These are phyloP conservation scores for Suillus brevipes DNA, from an alignment of 768 basidiomycete genomes.

Conservation along the genomic window DNA sequence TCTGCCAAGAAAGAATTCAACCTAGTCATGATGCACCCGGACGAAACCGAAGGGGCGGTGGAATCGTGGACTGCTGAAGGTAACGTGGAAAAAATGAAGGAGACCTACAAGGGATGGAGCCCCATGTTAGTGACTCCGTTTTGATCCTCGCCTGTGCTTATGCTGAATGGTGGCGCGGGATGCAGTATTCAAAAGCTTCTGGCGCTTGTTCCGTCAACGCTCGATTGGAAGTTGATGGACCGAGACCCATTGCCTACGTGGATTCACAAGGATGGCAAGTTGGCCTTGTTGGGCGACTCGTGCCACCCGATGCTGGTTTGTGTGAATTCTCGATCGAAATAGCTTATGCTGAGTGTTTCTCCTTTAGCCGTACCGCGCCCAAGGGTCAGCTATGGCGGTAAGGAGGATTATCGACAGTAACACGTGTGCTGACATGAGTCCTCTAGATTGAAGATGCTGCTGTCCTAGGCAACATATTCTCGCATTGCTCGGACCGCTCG, in stretches of 20 bases:
- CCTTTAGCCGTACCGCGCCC: conserved; percentile 50
- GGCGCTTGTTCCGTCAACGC: conserved; percentile 41
- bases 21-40: conserved; percentile 46
- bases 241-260: conserved; percentile 49
- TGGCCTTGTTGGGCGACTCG: conserved; percentile 53
- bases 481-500: conserved; percentile 39
- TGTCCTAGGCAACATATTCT: conserved; percentile 50
- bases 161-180: conserved; percentile 6
- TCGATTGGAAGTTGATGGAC: conserved; percentile 51
- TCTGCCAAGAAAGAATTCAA: conserved; percentile 45
- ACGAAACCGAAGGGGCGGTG: conserved; percentile 25
- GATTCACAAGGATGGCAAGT: conserved; percentile 45
- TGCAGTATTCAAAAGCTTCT: conserved; percentile 47
- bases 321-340: not conserved
- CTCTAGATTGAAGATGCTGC: conserved; percentile 36
- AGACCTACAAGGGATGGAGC: conserved; percentile 49
- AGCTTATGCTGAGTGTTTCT: not conserved
- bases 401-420: conserved; percentile 12
- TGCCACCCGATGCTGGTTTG: conserved; percentile 56
- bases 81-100: conserved; percentile 46
- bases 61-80: conserved; percentile 49
- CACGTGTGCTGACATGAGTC: conserved; percentile 5
- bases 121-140: conserved; percentile 38
- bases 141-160: not conserved
- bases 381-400: conserved; percentile 58